phyloP scores from a whole-genome alignment of 108 stramenopile genomes.

The Chaetoceros tenuissimus region DNA sequence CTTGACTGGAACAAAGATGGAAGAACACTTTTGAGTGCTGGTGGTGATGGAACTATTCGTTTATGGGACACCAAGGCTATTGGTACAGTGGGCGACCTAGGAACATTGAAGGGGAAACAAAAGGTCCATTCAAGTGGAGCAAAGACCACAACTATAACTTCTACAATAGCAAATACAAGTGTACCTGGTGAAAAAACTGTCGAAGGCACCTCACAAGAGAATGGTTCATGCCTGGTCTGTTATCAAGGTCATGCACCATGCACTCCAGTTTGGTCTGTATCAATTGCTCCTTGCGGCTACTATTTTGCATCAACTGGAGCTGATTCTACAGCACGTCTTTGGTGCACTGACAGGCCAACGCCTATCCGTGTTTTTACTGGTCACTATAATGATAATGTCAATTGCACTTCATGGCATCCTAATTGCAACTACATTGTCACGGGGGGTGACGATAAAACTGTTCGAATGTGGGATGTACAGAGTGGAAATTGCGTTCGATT shows the following conservation, averaged over 20 bases:
- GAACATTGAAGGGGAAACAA: slow-evolving; percentile 19
- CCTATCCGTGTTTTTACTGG: slow-evolving; percentile 91
- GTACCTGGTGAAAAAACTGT: slow-evolving; percentile 52
- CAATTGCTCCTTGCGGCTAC: slow-evolving; percentile 86
- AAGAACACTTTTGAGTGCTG: slow-evolving; percentile 70
- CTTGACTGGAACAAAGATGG: slow-evolving; percentile 81
- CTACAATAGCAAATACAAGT: slow-evolving; percentile 27
- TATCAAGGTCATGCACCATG: slow-evolving; percentile 77
- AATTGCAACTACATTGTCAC: slow-evolving; percentile 92
- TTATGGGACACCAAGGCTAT: slow-evolving; percentile 83
- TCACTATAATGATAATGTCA: slow-evolving; percentile 82
- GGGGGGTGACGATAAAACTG: slow-evolving; percentile 87
- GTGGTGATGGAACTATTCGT: slow-evolving; percentile 76
- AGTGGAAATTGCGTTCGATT: slow-evolving; percentile 86
- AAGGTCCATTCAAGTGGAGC: slow-evolving; percentile 9
- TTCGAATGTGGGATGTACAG: slow-evolving; percentile 92
- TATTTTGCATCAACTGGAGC: slow-evolving; percentile 91
- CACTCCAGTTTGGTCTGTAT: slow-evolving; percentile 73
- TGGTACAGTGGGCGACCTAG: slow-evolving; percentile 58
- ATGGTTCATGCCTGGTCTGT: slow-evolving; percentile 72
- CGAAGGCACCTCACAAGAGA: slow-evolving; percentile 41
- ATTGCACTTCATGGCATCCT: slow-evolving; percentile 88
- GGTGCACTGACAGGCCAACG: slow-evolving; percentile 81
- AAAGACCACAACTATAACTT: slow-evolving; percentile 7
- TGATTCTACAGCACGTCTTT: slow-evolving; percentile 89